Percentiles rank a stretch among this genome's conserved stretches.
Evolutionary conservation across 1,284 basidiomycete species (phyloP).

Genomic region (Papiliotrema terrestris): DNA sequence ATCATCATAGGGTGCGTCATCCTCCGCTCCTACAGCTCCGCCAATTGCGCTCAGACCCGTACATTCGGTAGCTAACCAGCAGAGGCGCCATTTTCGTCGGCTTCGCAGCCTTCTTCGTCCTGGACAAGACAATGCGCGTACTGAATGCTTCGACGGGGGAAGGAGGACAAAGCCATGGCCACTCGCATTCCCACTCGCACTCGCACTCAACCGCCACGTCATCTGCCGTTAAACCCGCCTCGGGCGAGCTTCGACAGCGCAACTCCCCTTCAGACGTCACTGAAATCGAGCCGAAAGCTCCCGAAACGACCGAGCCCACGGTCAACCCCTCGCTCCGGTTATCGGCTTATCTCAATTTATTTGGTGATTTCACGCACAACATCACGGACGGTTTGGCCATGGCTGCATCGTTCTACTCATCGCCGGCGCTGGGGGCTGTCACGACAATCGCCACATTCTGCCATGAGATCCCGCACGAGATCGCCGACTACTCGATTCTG

Average conservation of each 20-base stretch:
- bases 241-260: conserved; percentile 27
- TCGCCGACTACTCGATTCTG: conserved; percentile 85
- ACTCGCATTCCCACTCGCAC: conserved; percentile 57
- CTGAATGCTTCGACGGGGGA: conserved; percentile 51
- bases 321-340: conserved; percentile 59
- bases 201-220: conserved; percentile 51
- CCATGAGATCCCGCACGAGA: conserved; percentile 87
- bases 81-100: conserved; percentile 77
- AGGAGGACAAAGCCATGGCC: conserved; percentile 47
- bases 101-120: conserved; percentile 81
- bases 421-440: conserved; percentile 80
- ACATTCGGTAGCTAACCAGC: background rate
- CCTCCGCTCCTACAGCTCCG: background rate
- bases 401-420: conserved; percentile 86
- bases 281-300: conserved; percentile 9
- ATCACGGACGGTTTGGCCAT: conserved; percentile 79
- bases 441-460: conserved; percentile 87
- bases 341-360: conserved; percentile 83
- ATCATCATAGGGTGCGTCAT: conserved; percentile 67
- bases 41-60: background rate
- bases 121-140: conserved; percentile 83
- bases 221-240: conserved; percentile 3
- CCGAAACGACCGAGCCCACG: conserved; percentile 21
- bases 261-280: conserved; percentile 30
- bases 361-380: conserved; percentile 70